A percentile compares a stretch with the other conserved stretches of the same genome.
These are phyloP conservation scores for Colletotrichum theobromicola DNA, from an alignment of 2,329 filamentous ascomycete genomes.

Conservation along the genomic window DNA sequence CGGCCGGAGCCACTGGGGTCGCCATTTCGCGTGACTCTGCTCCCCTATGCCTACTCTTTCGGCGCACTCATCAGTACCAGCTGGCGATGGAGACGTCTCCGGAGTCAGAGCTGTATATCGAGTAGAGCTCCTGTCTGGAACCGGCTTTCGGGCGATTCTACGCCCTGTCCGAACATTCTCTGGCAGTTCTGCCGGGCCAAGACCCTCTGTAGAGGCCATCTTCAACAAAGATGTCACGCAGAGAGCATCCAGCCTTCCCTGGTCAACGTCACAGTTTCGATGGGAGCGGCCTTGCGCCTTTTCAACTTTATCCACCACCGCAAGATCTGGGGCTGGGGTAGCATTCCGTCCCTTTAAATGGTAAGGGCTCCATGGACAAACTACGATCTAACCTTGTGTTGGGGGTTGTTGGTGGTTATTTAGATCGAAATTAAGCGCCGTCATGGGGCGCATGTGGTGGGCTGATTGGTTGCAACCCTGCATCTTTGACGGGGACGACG, in stretches of 20 bases:
- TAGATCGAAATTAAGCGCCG: background rate
- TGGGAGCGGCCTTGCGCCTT: background rate
- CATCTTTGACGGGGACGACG: background rate
- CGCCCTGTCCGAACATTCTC: background rate
- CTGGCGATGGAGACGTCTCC: background rate
- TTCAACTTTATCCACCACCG: background rate
- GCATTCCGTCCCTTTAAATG: background rate
- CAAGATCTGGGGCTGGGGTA: background rate
- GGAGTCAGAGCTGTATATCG: background rate
- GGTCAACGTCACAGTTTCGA: background rate
- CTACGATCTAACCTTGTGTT: background rate
- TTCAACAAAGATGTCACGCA: background rate
- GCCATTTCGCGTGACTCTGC: background rate
- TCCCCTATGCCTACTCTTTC: background rate
- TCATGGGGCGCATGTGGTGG: background rate
- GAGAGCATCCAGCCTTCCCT: background rate
- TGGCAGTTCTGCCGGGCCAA: background rate
- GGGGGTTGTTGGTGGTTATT: background rate
- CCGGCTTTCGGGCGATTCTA: background rate
- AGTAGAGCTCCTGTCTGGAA: background rate
- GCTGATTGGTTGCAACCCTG: background rate
- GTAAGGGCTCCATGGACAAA: background rate
- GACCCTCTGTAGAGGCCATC: background rate
- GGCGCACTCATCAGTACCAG: background rate
- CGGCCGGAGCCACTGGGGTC: background rate